These are phyloP conservation scores for Naganishia onofrii DNA, from an alignment of 768 basidiomycete species.

Conservation along the genomic window DNA sequence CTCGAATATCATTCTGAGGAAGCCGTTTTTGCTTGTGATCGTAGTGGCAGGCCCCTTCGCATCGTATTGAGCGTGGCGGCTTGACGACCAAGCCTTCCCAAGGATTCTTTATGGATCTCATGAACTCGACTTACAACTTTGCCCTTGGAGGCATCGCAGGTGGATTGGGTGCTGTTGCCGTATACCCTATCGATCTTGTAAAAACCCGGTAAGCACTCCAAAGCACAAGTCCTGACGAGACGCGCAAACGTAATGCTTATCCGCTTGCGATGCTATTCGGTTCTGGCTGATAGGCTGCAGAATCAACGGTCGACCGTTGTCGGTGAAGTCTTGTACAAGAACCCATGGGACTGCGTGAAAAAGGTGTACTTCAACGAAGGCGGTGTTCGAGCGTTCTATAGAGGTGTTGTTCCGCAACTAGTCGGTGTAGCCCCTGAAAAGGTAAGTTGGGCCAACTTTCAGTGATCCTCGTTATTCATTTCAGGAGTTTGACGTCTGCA, in stretches of 20 bases:
- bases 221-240: no score
- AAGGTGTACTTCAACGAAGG: conserved; percentile 96
- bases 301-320: conserved; percentile 96
- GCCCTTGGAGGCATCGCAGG: conserved; percentile 83
- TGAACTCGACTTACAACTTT: conserved; percentile 80
- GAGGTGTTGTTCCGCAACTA: conserved; percentile 90
- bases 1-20: background rate
- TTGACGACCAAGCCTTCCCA: conserved; percentile 25
- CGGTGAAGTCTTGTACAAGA: conserved; percentile 94
- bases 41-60: conserved; percentile 49
- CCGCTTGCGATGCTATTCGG: conserved; percentile 21
- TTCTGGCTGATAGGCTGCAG: conserved; percentile 70
- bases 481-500: background rate
- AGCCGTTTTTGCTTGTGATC: background rate
- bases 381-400: conserved; percentile 76
- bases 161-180: conserved; percentile 84
- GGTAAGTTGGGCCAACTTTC: background rate
- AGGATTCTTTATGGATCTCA: conserved; percentile 58
- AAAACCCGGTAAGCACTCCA: conserved; percentile 65
- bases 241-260: background rate
- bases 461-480: no score
- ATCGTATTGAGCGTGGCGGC: conserved; percentile 17
- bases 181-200: conserved; percentile 77
- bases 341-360: conserved; percentile 86
- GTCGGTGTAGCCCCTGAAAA: conserved; percentile 59